Percentiles rank a stretch among this genome's conserved stretches.
Evolutionary conservation across 805 yeast genomes (phyloP).

Genomic region (Yarrowia osloensis): DNA sequence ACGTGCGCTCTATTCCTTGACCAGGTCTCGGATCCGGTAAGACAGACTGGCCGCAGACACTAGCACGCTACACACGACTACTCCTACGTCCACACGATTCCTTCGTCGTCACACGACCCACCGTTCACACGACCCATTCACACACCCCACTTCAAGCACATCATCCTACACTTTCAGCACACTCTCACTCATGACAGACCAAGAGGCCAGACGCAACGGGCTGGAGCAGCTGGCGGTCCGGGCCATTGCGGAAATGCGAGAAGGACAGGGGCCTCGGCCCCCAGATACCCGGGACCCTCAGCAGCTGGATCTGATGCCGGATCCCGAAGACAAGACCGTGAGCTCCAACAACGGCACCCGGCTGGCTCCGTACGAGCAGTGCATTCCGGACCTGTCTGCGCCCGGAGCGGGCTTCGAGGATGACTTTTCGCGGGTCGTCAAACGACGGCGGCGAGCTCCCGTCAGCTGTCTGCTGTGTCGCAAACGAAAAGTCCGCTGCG

Average conservation of each 20-base stretch:
- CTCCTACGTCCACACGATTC: not conserved
- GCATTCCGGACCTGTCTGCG: constrained; percentile 17
- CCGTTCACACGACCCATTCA: not conserved
- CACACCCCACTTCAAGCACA: not conserved
- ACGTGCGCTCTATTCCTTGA: constrained; percentile 19
- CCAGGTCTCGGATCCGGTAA: constrained; percentile 22
- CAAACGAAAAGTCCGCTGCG: constrained; percentile 22
- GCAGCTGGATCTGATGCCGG: not conserved
- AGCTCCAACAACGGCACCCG: not conserved
- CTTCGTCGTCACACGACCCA: not conserved
- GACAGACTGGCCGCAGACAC: not conserved
- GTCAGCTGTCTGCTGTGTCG: constrained; percentile 13
- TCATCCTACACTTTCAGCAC: not conserved
- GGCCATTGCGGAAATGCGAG: constrained; percentile 24
- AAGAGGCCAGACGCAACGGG: constrained; percentile 1
- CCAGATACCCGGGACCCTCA: constrained; percentile 9
- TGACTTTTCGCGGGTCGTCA: constrained; percentile 10
- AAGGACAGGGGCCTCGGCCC: constrained; percentile 18
- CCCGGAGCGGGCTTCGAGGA: constrained; percentile 4
- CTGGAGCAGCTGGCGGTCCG: constrained; percentile 21
- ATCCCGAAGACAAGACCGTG: constrained; percentile 5
- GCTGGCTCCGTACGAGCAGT: constrained; percentile 12
- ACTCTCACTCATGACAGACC: constrained; percentile 3
- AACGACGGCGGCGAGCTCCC: constrained; percentile 9
- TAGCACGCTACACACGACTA: not conserved